Base-by-base conservation (phyloP, 305 asterid species). In the Coffea humblotiana region DNA sequence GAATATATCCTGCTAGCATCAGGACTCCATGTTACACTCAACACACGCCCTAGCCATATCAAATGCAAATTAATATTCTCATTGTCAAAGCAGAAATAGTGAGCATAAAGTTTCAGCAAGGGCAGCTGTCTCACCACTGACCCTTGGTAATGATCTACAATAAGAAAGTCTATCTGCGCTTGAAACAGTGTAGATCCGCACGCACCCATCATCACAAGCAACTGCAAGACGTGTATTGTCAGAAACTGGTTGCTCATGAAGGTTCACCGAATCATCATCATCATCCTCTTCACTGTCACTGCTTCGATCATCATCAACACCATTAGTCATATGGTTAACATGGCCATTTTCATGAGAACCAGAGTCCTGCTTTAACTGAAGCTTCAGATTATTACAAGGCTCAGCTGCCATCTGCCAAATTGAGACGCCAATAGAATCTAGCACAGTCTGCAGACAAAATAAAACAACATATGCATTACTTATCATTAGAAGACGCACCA, bases 151-250 rank as follows among this genome's bases (percentile, higher is more conserved):
- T 10, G 93, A 85, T 82, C 87, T 90, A 67, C 81, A 78, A 81
- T 92, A 92, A 64, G 83, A 86, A 27, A 93, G 92, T 72, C 84
- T 83, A 54, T 88, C 96, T n/a, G 79, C 84, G 79, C 80, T 91
- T 23, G 90, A 82, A 60, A 90, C 82, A 35, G 70, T 77, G 82
- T 91, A 96, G 68, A 96, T 89, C 76, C 98, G 88, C 79, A 94
- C 97, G 85, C 98, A 92, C n/a, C 99, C 99, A 88, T 96, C 99
- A 86, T 93, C 98, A 74, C 99, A 96, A 51, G 99, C 98, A 82
- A 91, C 40, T 68, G 98, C 99, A 19, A 94, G 82, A 68, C 88
- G 89, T 43, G 92, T 81, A 83, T 56, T 43, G 13, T 84, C 76
- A 23, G 75, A 70, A 73, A 81, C 89, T 73, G 74, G 78, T 21